Base-by-base conservation (phyloP, 2,329 filamentous ascomycete species). In the Lasiodiplodia citricola region DNA sequence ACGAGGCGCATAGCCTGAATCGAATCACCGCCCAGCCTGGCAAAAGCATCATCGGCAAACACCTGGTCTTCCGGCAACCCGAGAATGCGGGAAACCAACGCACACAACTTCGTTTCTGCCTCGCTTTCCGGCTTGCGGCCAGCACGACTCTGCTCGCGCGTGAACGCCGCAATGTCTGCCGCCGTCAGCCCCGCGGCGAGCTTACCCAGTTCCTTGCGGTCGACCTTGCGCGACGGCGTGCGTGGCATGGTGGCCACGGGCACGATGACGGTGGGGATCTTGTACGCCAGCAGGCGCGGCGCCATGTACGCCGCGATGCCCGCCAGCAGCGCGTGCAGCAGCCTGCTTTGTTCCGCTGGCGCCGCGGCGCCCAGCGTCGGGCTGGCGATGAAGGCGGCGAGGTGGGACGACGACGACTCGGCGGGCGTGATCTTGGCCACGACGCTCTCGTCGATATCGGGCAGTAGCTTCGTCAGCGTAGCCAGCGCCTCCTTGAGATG, bases 181-280 rank as follows among this genome's bases (percentile, higher is more conserved):
- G 14, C 21, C 2, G 23, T 13, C 2, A 57, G 35, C 3, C 11
- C 55, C 3, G 25, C 55, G 10, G 28, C 55, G 0, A 57, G 4
- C 7, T 18, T 18, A n/a, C 18, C 31, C 31, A 97, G 81, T 2
- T 78, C 75, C 13, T 79, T 75, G 69, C 87, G 87, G 75, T 97
- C 89, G 4, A 91, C 84, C 76, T 97, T 97, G 2, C 91, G 91
- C 69, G 92, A 91, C 0, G 87, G 76, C 0, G 91, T 96, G 73
- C 90, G 85, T 0, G 94, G 93, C 52, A 97, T 83, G 0, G 77
- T 75, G 0, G 87, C 86, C 6, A 97, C 82, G 0, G 92, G 91
- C 5, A 97, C 81, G 3, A 96, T 79, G 69, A 89, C 87, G 0
- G 88, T 88, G 0, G 94, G 94, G 1, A 96, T 79, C 92, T 96